Evolutionary conservation across 2,329 filamentous ascomycete species (phyloP).

Genomic region (Verticillium alfalfae): DNA sequence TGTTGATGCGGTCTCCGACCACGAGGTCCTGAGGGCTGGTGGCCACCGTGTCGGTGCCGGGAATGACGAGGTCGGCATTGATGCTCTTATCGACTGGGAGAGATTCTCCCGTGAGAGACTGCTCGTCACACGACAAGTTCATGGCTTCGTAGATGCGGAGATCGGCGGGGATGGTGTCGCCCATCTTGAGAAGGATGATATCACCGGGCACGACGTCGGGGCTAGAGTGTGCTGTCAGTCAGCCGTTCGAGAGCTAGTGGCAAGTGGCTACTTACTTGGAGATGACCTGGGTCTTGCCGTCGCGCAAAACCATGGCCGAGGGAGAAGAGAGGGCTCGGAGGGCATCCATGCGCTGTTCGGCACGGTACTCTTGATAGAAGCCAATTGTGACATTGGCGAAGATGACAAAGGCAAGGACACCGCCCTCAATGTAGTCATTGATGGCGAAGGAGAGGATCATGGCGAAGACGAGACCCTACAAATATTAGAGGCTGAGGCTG

Average conservation of each 20-base stretch:
- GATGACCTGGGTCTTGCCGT: conserved; percentile 52
- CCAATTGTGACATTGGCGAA: conserved; percentile 65
- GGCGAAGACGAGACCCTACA: conserved; percentile 69
- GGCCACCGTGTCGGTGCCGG: conserved; percentile 39
- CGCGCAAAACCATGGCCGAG: conserved; percentile 56
- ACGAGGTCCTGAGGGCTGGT: conserved; percentile 46
- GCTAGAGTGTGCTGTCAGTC: conserved; percentile 22
- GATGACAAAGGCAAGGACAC: conserved; percentile 62
- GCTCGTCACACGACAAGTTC: conserved; percentile 76
- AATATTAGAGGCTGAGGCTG: background rate
- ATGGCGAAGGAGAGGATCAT: conserved; percentile 68
- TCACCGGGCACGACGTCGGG: conserved; percentile 67
- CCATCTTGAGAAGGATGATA: conserved; percentile 61
- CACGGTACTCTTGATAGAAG: conserved; percentile 59
- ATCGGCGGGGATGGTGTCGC: conserved; percentile 71
- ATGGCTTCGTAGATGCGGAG: conserved; percentile 65
- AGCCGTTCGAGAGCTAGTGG: background rate
- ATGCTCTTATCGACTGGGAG: conserved; percentile 63
- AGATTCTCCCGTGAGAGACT: conserved; percentile 71
- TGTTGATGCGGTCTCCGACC: conserved; percentile 68
- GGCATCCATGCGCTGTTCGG: conserved; percentile 63
- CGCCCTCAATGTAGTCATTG: conserved; percentile 61
- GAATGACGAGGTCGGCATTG: conserved; percentile 38
- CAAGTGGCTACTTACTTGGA: conserved; percentile 41
- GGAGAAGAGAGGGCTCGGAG: conserved; percentile 56